Evolutionary conservation across 768 basidiomycete genomes (phyloP), one percentile per base, ranked within the genome.

Genomic region (Lentinula raphanica): DNA sequence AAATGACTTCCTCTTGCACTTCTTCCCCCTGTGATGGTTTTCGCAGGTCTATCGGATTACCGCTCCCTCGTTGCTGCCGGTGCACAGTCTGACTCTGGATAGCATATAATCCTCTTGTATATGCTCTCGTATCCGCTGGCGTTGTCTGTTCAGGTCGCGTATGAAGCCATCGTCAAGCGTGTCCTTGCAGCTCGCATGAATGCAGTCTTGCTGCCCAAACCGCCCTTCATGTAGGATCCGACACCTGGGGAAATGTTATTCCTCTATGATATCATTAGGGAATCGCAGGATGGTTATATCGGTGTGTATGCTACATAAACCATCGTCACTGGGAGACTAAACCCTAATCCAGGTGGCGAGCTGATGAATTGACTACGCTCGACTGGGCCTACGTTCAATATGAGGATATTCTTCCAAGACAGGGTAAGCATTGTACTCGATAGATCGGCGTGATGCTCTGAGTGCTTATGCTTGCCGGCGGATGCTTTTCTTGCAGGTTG

Each of bases 341-440:
- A 35, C 36, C 12, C 11, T 11, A 5, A 5, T n/a, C n/a, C 28
- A 76, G 76, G 70, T 5, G 68, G 74, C 36, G 56, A 61, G 3
- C 17, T 72, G 27, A 61, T 62, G 12, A 58, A 67, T 31, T 63
- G 61, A 21, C 61, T 63, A 5, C 61, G 65, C 46, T 46, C 59
- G 17, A 65, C 69, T 29, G 77, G 76, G 1, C 63, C 69, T 31
- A 69, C 69, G 3, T 62, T 73, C 56, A 72, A 68, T 38, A 31
- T 74, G 9, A 64, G 65, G 12, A 59, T 75, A 5, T 65, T 80
- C 32, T 76, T 71, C 57, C 72, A 77, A 49, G 66, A 74, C 48
- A 65, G 69, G 66, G 78, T 71, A 48, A 12, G 72, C 64, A 9
- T 42, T n/a, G 31, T n/a, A n/a, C n/a, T n/a, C n/a, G n/a, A n/a